These are phyloP conservation scores for Alternaria metachromatica DNA, from an alignment of 2,329 filamentous ascomycete species.

Conservation along the genomic window DNA sequence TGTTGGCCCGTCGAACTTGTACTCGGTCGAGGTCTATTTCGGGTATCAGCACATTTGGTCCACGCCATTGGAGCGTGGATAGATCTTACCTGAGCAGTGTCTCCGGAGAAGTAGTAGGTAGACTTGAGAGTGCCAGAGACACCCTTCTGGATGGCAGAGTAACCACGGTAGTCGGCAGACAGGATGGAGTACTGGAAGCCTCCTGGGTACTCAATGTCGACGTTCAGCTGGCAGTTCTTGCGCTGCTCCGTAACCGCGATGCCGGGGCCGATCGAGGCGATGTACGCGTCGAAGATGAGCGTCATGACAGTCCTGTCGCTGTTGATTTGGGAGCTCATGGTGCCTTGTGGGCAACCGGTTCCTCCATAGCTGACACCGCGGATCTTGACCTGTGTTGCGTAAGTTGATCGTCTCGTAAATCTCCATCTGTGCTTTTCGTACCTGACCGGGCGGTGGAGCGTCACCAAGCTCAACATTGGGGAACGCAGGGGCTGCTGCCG, in stretches of 20 bases:
- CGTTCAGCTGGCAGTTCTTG: conserved; percentile 63
- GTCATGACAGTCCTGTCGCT: conserved; percentile 56
- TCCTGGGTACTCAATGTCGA: conserved; percentile 59
- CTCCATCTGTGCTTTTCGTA: conserved; percentile 12
- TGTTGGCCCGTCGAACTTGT: conserved; percentile 51
- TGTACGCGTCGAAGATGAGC: conserved; percentile 60
- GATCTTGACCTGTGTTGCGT: conserved; percentile 49
- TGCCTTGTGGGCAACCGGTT: conserved; percentile 56
- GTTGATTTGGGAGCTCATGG: conserved; percentile 53
- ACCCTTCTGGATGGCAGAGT: conserved; percentile 55
- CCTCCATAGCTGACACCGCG: conserved; percentile 56
- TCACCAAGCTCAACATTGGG: conserved; percentile 30
- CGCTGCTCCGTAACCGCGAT: conserved; percentile 54
- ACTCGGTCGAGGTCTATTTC: conserved; percentile 44
- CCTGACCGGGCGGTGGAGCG: conserved; percentile 39
- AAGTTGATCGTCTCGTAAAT: conserved; percentile 3
- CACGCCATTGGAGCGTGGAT: background rate
- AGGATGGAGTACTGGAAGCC: conserved; percentile 63
- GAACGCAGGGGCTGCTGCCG: conserved; percentile 35
- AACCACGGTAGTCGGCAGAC: conserved; percentile 61
- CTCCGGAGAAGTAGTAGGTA: conserved; percentile 63
- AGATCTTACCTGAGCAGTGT: conserved; percentile 48
- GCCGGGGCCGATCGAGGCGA: conserved; percentile 57
- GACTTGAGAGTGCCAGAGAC: conserved; percentile 59
- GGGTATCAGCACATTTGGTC: conserved; percentile 8